phyloP scores from a whole-genome alignment of 2,329 filamentous ascomycete species.

The Stylonectria norvegica region DNA sequence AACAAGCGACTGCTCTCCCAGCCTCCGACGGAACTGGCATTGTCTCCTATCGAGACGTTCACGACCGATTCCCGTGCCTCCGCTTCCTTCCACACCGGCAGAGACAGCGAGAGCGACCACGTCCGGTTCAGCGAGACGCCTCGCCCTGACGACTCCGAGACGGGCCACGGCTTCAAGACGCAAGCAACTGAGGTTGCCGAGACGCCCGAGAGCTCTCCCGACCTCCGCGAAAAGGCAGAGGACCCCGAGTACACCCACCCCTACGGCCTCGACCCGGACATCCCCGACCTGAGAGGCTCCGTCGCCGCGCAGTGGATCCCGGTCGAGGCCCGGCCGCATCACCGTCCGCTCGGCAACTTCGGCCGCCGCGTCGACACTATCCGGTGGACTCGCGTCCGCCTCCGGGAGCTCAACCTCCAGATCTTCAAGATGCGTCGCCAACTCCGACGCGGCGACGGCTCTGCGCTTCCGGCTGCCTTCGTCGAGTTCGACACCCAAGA shows the following conservation, averaged over 20 bases:
- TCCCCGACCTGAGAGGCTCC: constrained; percentile 43
- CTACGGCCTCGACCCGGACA: constrained; percentile 31
- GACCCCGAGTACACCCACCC: constrained; percentile 37
- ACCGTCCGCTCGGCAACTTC: constrained; percentile 63
- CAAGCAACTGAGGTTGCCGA: constrained; percentile 15
- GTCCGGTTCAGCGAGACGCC: constrained; percentile 7
- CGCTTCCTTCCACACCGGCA: not conserved
- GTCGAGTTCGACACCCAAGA: constrained; percentile 83
- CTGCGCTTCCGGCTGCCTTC: constrained; percentile 74
- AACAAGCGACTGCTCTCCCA: constrained; percentile 45
- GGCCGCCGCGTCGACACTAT: constrained; percentile 94
- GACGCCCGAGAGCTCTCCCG: constrained; percentile 1
- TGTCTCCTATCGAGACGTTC: constrained; percentile 11
- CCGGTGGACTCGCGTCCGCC: constrained; percentile 69
- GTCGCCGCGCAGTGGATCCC: constrained; percentile 73
- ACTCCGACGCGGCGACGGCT: constrained; percentile 66
- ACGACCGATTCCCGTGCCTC: constrained; percentile 15
- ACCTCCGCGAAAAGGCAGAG: constrained; percentile 21
- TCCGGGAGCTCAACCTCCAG: constrained; percentile 38
- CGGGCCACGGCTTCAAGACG: constrained; percentile 10
- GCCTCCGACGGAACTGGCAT: not conserved
- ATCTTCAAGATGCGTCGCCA: constrained; percentile 68
- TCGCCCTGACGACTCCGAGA: constrained; percentile 2
- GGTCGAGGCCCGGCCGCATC: constrained; percentile 70
- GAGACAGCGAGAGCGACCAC: not conserved